Percentiles rank a stretch among this genome's conserved stretches.
phyloP scores from a whole-genome alignment of 2,329 filamentous ascomycete species.

The Verruconis gallopava region DNA sequence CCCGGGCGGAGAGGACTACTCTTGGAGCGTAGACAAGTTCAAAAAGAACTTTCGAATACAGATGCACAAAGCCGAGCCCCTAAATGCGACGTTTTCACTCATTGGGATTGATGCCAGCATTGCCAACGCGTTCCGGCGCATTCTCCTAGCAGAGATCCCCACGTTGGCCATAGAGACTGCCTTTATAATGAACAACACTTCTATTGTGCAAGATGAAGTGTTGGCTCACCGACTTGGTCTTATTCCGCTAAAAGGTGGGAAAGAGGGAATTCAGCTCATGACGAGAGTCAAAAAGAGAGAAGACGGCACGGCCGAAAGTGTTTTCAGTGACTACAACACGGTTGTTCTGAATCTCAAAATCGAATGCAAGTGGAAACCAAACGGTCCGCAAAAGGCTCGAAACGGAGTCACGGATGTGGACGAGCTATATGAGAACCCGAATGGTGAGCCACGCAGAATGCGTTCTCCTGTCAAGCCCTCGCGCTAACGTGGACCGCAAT shows the following conservation, averaged over 20 bases:
- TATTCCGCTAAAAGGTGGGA: slow-evolving; percentile 72
- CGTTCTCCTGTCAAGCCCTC: neutral
- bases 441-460: slow-evolving; percentile 23
- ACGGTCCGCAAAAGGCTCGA: slow-evolving; percentile 43
- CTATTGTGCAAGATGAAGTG: slow-evolving; percentile 95
- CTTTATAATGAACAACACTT: slow-evolving; percentile 92
- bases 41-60: slow-evolving; percentile 54
- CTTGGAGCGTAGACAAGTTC: slow-evolving; percentile 67
- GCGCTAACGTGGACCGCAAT: too few species aligned
- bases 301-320: slow-evolving; percentile 28
- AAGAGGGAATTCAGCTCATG: slow-evolving; percentile 67
- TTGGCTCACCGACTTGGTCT: slow-evolving; percentile 81
- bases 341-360: slow-evolving; percentile 65
- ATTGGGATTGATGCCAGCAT: slow-evolving; percentile 84
- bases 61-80: slow-evolving; percentile 71
- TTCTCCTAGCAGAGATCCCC: slow-evolving; percentile 86
- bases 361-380: slow-evolving; percentile 65
- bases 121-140: slow-evolving; percentile 94
- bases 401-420: slow-evolving; percentile 65
- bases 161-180: slow-evolving; percentile 89
- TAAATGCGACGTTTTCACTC: slow-evolving; percentile 78
- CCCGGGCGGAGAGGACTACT: slow-evolving; percentile 79
- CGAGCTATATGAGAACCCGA: slow-evolving; percentile 75
- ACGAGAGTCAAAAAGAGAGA: slow-evolving; percentile 67
- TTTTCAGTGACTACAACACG: slow-evolving; percentile 69